These are phyloP conservation scores for Penicillium expansum DNA, from an alignment of 2,329 filamentous ascomycete genomes.

Conservation along the genomic window DNA sequence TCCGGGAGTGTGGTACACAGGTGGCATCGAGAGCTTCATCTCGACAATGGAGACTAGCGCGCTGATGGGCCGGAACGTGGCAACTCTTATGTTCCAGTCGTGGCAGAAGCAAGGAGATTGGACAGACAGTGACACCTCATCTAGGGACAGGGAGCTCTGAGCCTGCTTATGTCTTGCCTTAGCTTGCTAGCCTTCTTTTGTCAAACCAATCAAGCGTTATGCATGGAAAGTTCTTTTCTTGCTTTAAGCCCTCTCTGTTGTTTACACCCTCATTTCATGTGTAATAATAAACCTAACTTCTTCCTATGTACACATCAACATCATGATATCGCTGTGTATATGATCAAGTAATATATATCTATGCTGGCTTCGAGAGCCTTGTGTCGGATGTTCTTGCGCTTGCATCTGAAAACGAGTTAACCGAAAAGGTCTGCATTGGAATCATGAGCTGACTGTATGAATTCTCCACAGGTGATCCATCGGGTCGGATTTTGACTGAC, in stretches of 20 bases:
- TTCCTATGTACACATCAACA: conserved; percentile 10
- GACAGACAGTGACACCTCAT: neutral
- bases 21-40: conserved; percentile 84
- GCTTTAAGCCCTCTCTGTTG: neutral
- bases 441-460: neutral
- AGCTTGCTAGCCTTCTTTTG: neutral
- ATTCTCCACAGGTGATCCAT: neutral
- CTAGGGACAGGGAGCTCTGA: neutral
- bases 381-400: too few species aligned
- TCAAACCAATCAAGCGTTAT: neutral
- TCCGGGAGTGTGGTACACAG: conserved; percentile 54
- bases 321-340: neutral
- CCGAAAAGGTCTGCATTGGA: too few species aligned
- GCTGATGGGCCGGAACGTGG: conserved; percentile 70
- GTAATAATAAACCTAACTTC: conserved; percentile 5
- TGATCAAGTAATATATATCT: neutral
- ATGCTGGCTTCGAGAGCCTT: too few species aligned
- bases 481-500: neutral
- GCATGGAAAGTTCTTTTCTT: neutral
- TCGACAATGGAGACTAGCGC: conserved; percentile 97
- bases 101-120: conserved; percentile 39
- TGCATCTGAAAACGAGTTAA: neutral
- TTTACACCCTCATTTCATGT: neutral
- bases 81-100: conserved; percentile 55
- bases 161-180: neutral